These are phyloP conservation scores for Lactarius sanguifluus DNA, from an alignment of 768 basidiomycete species.

Conservation along the genomic window DNA sequence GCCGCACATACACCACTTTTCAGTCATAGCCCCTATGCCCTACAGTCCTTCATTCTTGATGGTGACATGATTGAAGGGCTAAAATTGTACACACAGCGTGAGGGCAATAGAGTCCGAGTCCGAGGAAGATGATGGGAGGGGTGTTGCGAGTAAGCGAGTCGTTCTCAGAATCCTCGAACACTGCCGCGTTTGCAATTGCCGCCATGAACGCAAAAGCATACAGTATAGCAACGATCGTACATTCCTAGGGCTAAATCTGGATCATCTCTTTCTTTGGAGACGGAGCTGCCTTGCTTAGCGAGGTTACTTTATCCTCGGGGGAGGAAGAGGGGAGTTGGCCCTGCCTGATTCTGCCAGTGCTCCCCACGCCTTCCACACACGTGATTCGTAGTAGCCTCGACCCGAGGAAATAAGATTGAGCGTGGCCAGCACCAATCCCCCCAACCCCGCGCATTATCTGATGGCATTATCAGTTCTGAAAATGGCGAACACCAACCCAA, in stretches of 20 bases:
- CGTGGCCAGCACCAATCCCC: constrained; percentile 7
- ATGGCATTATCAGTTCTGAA: background rate
- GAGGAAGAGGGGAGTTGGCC: background rate
- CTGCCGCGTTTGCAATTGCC: background rate
- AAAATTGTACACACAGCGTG: constrained; percentile 9
- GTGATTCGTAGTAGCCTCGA: constrained; percentile 7
- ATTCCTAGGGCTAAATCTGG: background rate
- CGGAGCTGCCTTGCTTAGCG: background rate
- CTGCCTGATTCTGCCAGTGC: background rate
- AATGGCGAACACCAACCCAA: background rate
- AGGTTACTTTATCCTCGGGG: constrained; percentile 1
- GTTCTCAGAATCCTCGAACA: constrained; percentile 5
- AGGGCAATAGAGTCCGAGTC: background rate
- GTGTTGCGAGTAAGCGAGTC: background rate
- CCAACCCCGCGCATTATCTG: constrained; percentile 7
- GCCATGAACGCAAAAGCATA: background rate
- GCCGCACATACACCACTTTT: constrained; percentile 17
- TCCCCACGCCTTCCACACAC: constrained; percentile 7
- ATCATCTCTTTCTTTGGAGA: background rate
- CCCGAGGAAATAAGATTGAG: background rate
- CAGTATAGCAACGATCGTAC: background rate
- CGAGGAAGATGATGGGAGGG: background rate
- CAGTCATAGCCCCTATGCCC: constrained; percentile 23
- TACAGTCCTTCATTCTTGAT: constrained; percentile 9
- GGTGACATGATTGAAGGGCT: constrained; percentile 13